phyloP scores from a whole-genome alignment of 768 basidiomycete species.

The Mycena venus region DNA sequence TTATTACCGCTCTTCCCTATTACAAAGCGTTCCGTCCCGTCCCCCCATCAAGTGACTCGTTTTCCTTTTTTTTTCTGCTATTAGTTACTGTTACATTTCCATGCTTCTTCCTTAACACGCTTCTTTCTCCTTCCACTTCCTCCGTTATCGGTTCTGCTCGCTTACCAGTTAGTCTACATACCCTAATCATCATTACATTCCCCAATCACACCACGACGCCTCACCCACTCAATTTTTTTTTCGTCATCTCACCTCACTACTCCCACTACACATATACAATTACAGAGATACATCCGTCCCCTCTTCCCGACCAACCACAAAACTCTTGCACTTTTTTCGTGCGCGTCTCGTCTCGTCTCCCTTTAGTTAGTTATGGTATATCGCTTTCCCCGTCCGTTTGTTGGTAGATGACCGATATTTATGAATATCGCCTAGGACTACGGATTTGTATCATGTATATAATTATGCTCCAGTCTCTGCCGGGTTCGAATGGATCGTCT shows the following conservation, averaged over 20 bases:
- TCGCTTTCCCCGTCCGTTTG: slow-evolving; percentile 24
- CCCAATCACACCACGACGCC: neutral
- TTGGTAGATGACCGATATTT: slow-evolving; percentile 30
- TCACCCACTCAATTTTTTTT: neutral
- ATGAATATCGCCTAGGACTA: slow-evolving; percentile 25
- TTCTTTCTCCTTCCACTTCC: too few species aligned
- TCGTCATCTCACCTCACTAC: too few species aligned
- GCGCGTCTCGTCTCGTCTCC: neutral
- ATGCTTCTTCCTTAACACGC: neutral
- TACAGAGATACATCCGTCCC: neutral
- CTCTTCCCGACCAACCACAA: neutral
- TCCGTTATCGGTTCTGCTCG: neutral
- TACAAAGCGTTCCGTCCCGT: too few species aligned
- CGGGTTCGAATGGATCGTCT: too few species aligned
- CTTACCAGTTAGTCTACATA: slow-evolving; percentile 2
- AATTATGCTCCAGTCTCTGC: slow-evolving; percentile 15
- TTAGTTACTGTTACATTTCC: neutral
- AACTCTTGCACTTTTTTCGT: neutral
- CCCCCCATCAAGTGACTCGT: too few species aligned
- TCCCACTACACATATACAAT: too few species aligned
- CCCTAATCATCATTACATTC: slow-evolving; percentile 7
- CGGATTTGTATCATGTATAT: slow-evolving; percentile 34
- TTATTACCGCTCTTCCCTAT: neutral
- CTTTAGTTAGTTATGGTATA: neutral
- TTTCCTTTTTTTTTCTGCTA: neutral